Conservation (phyloP, 129 eudicot genomes). For the Centrapalus pauciflorus region DNA sequence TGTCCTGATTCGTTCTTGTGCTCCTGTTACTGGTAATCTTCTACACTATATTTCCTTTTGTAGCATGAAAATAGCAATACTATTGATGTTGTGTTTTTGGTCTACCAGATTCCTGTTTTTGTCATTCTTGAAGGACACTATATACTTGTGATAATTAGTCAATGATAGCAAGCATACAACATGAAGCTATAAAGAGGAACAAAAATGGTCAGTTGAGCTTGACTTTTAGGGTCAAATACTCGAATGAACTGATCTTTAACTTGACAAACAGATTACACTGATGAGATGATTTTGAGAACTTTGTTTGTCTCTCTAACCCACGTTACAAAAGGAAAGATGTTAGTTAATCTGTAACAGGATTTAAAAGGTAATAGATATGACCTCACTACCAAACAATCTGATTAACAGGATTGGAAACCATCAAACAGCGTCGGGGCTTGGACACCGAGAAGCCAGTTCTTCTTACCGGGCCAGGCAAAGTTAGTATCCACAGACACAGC, state of each 20-base stretch:
- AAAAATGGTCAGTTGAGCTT: background rate
- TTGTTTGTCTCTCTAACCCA: background rate
- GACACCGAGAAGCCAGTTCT: slow-evolving; percentile 81
- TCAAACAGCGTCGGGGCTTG: slow-evolving; percentile 76
- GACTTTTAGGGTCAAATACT: slow-evolving; percentile 5
- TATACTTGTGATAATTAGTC: background rate
- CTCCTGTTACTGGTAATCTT: slow-evolving; percentile 74
- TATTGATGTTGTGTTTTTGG: background rate
- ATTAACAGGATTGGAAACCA: slow-evolving; percentile 70
- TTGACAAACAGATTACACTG: background rate
- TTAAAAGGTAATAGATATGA: background rate
- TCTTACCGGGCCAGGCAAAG: slow-evolving; percentile 98
- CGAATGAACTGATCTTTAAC: background rate
- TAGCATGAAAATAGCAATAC: background rate
- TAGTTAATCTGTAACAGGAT: background rate
- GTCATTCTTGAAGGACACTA: background rate
- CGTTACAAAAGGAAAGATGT: background rate
- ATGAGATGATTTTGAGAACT: background rate
- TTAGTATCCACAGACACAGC: slow-evolving; percentile 20
- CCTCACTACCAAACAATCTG: background rate
- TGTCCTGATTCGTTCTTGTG: slow-evolving; percentile 86
- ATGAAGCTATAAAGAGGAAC: too few species aligned
- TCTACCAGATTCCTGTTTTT: background rate
- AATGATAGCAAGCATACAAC: background rate
- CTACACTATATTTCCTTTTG: background rate